A percentile compares a stretch with the other conserved stretches of the same genome.
phyloP scores from a whole-genome alignment of 805 yeast species.

The Zygosaccharomyces rouxii region DNA sequence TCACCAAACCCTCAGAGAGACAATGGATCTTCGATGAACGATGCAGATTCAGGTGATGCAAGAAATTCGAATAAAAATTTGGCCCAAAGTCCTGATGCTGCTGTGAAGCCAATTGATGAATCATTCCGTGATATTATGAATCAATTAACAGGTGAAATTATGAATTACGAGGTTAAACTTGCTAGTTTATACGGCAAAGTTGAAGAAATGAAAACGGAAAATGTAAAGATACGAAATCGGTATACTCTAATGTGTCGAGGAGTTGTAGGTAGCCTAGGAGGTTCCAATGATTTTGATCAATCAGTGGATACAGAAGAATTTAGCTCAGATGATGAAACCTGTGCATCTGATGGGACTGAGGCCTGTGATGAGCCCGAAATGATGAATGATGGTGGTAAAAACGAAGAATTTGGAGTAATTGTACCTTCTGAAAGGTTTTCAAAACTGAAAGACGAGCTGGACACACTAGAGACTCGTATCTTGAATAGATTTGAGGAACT shows the following conservation, averaged over 20 bases:
- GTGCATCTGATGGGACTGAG: not conserved
- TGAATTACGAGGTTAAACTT: slow-evolving; percentile 21
- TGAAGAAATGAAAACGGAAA: slow-evolving; percentile 8
- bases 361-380: not conserved
- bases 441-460: slow-evolving; percentile 1
- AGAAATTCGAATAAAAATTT: not conserved
- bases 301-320: not conserved
- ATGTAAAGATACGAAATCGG: slow-evolving; percentile 9
- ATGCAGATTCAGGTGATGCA: not conserved
- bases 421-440: not conserved
- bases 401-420: not conserved
- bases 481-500: slow-evolving; percentile 9
- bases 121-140: not conserved
- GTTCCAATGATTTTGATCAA: not conserved
- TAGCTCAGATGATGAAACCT: not conserved
- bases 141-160: slow-evolving; percentile 18
- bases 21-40: not conserved
- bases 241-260: slow-evolving; percentile 3
- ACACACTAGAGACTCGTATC: slow-evolving; percentile 8
- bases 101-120: not conserved
- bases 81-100: not conserved
- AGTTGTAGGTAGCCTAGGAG: not conserved
- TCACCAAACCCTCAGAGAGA: not conserved
- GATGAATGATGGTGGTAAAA: not conserved
- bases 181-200: slow-evolving; percentile 19